Conservation (phyloP, 1,284 basidiomycete genomes). For the Boletus semigastroideus region DNA sequence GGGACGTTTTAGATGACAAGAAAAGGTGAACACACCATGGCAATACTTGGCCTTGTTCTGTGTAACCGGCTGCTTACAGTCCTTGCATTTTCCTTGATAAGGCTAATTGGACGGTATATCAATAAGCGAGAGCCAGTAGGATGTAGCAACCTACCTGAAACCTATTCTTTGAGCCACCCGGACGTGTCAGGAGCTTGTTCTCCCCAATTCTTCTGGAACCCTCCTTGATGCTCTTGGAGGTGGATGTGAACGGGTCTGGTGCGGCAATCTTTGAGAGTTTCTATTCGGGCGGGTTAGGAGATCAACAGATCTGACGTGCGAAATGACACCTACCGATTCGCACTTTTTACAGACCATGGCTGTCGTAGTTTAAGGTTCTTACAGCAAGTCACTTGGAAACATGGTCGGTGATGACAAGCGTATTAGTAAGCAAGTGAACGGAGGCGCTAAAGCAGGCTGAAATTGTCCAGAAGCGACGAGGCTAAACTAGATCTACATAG, state of each 20-base stretch:
- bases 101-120: conserved; percentile 47
- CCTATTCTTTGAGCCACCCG: conserved; percentile 65
- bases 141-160: conserved; percentile 54
- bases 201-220: conserved; percentile 78
- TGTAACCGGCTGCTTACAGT: conserved; percentile 76
- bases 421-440: conserved; percentile 22
- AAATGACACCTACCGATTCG: conserved; percentile 51
- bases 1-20: neutral
- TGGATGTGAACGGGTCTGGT: conserved; percentile 75
- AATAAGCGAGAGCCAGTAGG: conserved; percentile 4
- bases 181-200: conserved; percentile 74
- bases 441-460: too few relatives aligned
- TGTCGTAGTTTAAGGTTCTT: conserved; percentile 8
- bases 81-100: conserved; percentile 80
- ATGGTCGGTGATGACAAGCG: conserved; percentile 5
- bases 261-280: conserved; percentile 82
- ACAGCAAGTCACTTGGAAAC: conserved; percentile 9
- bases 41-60: conserved; percentile 86
- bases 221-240: conserved; percentile 70
- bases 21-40: conserved; percentile 54
- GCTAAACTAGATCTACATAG: neutral
- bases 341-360: conserved; percentile 76
- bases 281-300: conserved; percentile 37
- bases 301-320: conserved; percentile 4
- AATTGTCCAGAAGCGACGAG: too few relatives aligned